Percentiles rank a stretch among this genome's conserved stretches.
These are phyloP conservation scores for Quercus cerris DNA, from an alignment of 306 rosid species.

Conservation along the genomic window DNA sequence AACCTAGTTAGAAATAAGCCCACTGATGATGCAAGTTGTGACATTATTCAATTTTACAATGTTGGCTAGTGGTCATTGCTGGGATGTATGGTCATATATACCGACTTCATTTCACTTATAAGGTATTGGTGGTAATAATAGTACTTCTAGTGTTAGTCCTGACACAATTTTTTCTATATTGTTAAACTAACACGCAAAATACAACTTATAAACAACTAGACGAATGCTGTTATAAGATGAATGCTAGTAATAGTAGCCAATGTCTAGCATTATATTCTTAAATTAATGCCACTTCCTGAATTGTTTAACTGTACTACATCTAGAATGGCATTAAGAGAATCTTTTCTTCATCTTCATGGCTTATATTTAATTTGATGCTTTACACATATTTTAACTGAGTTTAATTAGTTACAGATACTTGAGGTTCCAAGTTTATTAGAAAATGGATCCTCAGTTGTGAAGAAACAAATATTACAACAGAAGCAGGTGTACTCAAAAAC, in stretches of 20 bases:
- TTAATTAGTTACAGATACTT: conserved; percentile 49
- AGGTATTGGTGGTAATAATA: background rate
- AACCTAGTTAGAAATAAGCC: background rate
- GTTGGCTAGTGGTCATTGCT: background rate
- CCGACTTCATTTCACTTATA: background rate
- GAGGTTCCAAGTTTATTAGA: conserved; percentile 70
- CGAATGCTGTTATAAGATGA: background rate
- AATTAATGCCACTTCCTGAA: background rate
- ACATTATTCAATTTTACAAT: background rate
- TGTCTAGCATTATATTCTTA: background rate
- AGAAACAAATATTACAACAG: conserved; percentile 55
- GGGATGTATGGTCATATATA: background rate
- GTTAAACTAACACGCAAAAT: background rate
- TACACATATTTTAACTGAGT: background rate
- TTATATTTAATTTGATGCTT: conserved; percentile 7
- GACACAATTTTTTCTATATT: background rate
- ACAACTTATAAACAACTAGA: background rate
- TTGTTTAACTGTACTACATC: background rate
- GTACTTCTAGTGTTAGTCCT: background rate
- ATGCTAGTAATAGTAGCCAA: background rate
- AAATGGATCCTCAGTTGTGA: conserved; percentile 57
- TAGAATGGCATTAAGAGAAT: background rate
- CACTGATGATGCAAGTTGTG: background rate
- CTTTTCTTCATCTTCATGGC: background rate
- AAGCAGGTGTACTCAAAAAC: conserved; percentile 28